These are phyloP conservation scores for Epichloe amarillans DNA, from an alignment of 2,329 filamentous ascomycete genomes.

Conservation along the genomic window DNA sequence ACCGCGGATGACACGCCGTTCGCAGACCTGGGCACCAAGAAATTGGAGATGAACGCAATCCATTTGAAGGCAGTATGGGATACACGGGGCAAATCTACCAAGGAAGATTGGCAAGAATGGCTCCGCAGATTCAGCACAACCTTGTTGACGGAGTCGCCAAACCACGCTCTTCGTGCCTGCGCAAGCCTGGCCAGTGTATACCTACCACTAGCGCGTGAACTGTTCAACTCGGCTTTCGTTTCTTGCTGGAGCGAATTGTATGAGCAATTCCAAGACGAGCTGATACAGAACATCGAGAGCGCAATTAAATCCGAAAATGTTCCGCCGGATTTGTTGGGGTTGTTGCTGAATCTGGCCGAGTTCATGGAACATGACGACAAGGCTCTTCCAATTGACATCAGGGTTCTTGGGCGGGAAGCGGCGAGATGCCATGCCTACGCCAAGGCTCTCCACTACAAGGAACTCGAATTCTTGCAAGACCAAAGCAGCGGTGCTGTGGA, in stretches of 20 bases:
- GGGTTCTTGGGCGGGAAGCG: slow-evolving; percentile 85
- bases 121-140: slow-evolving; percentile 93
- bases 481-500: slow-evolving; percentile 93
- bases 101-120: slow-evolving; percentile 99
- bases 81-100: slow-evolving; percentile 88
- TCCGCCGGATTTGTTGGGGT: slow-evolving; percentile 85
- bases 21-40: slow-evolving; percentile 78
- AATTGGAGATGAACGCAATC: slow-evolving; percentile 92
- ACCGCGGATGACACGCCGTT: slow-evolving; percentile 69
- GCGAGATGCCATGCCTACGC: slow-evolving; percentile 96
- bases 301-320: slow-evolving; percentile 93
- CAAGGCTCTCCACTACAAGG: slow-evolving; percentile 97
- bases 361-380: slow-evolving; percentile 99
- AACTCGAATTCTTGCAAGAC: slow-evolving; percentile 94
- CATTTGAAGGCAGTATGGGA: slow-evolving; percentile 97
- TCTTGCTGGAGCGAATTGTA: slow-evolving; percentile 98
- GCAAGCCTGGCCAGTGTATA: slow-evolving; percentile 85
- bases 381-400: slow-evolving; percentile 90
- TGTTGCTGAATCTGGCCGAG: slow-evolving; percentile 89
- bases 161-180: slow-evolving; percentile 86
- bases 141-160: slow-evolving; percentile 85
- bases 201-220: slow-evolving; percentile 74
- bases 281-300: slow-evolving; percentile 89
- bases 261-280: slow-evolving; percentile 90
- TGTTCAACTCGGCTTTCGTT: slow-evolving; percentile 98